Percentiles rank a stretch among this genome's conserved stretches.
These are phyloP conservation scores for Blastocystis sp. DNA, from an alignment of 352 stramenopile genomes.

Conservation along the genomic window DNA sequence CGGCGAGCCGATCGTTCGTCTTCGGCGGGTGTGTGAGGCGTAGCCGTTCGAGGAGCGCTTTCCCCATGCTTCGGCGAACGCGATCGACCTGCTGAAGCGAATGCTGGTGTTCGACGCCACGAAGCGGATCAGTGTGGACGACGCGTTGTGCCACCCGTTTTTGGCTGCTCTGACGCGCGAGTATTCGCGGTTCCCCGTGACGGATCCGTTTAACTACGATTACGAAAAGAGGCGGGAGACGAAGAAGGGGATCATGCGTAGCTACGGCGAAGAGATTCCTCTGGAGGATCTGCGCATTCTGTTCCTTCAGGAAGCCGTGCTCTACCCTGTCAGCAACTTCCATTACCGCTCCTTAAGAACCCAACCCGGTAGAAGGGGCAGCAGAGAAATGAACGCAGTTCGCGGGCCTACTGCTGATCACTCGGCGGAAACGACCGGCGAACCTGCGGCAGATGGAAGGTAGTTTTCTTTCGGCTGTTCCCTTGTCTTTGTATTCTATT, in stretches of 20 bases:
- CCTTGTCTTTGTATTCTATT: neutral
- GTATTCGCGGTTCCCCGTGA: constrained; percentile 33
- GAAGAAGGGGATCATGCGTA: neutral
- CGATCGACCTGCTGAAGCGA: constrained; percentile 80
- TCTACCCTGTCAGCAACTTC: neutral
- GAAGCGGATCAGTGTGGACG: constrained; percentile 88
- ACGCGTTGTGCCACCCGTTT: constrained; percentile 46
- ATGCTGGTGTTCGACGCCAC: constrained; percentile 89
- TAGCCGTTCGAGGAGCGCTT: constrained; percentile 73
- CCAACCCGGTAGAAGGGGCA: neutral
- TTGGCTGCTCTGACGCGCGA: constrained; percentile 27
- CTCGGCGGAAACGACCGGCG: neutral
- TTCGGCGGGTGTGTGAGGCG: neutral
- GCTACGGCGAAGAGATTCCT: constrained; percentile 40
- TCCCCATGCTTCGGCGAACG: constrained; percentile 76
- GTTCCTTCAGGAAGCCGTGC: constrained; percentile 21
- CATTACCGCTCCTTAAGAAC: neutral
- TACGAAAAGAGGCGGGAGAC: constrained; percentile 11
- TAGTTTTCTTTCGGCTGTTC: neutral
- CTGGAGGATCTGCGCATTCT: constrained; percentile 27
- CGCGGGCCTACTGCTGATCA: neutral
- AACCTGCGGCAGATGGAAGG: neutral
- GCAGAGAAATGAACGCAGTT: neutral
- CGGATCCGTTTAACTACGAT: constrained; percentile 8
- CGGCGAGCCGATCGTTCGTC: constrained; percentile 33